Evolutionary conservation across 1,284 basidiomycete species (phyloP).

Genomic region (Cronartium quercuum): DNA sequence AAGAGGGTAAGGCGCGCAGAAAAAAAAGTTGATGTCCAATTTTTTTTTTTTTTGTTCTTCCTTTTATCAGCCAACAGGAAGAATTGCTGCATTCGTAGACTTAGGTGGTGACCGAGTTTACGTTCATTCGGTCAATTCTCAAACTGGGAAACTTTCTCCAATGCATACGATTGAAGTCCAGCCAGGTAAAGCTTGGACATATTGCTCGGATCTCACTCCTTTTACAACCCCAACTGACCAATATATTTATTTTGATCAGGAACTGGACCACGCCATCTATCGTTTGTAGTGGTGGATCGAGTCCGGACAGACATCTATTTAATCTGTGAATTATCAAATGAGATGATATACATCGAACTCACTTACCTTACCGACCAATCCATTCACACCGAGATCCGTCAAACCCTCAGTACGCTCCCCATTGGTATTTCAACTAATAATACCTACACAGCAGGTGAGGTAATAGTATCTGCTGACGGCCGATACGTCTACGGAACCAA

Average conservation of each 20-base stretch:
- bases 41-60: neutral
- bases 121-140: conserved; percentile 1
- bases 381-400: neutral
- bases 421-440: neutral
- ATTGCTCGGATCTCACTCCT: no score
- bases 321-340: conserved; percentile 22
- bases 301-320: conserved; percentile 8
- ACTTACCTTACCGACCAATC: neutral
- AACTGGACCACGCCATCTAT: conserved; percentile 20
- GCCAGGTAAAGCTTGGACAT: neutral
- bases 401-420: conserved; percentile 5
- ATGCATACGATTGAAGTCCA: conserved; percentile 5
- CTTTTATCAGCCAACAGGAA: neutral
- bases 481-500: conserved; percentile 15
- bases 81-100: conserved; percentile 8
- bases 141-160: neutral
- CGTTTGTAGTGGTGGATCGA: neutral
- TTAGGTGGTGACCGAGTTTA: conserved; percentile 16
- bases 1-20: no score
- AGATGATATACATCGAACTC: conserved; percentile 11
- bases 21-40: no score
- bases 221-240: neutral
- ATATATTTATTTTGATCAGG: neutral
- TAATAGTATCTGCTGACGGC: conserved; percentile 4
- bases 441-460: conserved; percentile 12